Percentiles rank a stretch among this genome's conserved stretches.
Conservation (phyloP, 768 basidiomycete genomes). For the Tephrocybe sp. region DNA sequence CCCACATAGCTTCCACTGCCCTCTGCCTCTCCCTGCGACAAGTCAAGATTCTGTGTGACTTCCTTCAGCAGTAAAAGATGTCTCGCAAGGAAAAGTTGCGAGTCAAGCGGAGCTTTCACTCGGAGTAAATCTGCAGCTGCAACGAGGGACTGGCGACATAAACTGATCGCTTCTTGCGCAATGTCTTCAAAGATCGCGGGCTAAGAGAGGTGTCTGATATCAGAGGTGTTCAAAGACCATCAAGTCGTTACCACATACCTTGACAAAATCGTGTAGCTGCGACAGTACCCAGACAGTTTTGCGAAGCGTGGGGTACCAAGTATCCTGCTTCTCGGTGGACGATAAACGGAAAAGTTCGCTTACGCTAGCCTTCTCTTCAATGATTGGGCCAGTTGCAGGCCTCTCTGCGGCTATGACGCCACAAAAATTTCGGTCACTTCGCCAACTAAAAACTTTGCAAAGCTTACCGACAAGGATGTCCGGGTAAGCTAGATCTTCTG, state of each 20-base stretch:
- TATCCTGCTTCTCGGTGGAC: constrained; percentile 71
- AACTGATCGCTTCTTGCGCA: constrained; percentile 85
- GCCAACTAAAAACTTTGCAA: background rate
- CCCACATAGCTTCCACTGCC: constrained; percentile 40
- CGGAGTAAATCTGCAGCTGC: constrained; percentile 68
- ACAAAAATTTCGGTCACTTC: background rate
- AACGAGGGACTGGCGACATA: constrained; percentile 82
- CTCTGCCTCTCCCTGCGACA: constrained; percentile 50
- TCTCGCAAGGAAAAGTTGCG: constrained; percentile 83
- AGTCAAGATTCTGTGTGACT: constrained; percentile 73
- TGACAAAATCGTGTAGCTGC: constrained; percentile 88
- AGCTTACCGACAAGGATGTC: constrained; percentile 71
- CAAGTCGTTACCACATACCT: constrained; percentile 45
- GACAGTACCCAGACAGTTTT: constrained; percentile 91
- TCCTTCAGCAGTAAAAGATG: constrained; percentile 93
- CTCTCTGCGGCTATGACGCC: constrained; percentile 42
- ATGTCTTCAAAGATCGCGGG: constrained; percentile 96
- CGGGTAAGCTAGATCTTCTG: constrained; percentile 85
- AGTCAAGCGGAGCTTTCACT: constrained; percentile 59
- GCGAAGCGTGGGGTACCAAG: constrained; percentile 89
- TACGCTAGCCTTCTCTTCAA: constrained; percentile 68
- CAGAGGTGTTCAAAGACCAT: constrained; percentile 11
- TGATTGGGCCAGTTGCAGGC: constrained; percentile 40
- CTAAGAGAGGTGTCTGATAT: constrained; percentile 37
- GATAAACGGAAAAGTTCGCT: constrained; percentile 72